These are phyloP conservation scores for Mrakiaceae sp. DNA, from an alignment of 1,284 basidiomycete species.

Conservation along the genomic window DNA sequence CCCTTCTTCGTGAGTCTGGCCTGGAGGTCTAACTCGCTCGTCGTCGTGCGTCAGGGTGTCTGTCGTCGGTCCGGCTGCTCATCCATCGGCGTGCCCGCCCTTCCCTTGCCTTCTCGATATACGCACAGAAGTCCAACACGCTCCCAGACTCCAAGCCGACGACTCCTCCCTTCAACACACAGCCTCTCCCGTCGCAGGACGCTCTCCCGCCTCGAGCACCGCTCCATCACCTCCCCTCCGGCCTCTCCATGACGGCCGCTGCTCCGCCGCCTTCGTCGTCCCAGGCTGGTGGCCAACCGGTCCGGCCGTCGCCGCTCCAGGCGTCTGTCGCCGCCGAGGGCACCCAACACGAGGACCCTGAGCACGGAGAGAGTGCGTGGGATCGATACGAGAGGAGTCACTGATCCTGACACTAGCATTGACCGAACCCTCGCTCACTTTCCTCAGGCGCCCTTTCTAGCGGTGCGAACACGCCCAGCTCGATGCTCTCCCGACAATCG, in stretches of 20 bases:
- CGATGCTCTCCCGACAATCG: background rate
- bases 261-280: background rate
- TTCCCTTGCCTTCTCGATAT: no score
- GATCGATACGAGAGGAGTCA: background rate
- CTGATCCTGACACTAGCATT: background rate
- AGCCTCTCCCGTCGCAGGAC: no score
- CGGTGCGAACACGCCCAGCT: background rate
- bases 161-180: no score
- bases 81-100: no score
- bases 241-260: conserved; percentile 11
- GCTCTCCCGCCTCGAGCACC: background rate
- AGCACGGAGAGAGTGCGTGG: no score
- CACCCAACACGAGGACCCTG: background rate
- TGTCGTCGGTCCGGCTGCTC: no score
- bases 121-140: no score
- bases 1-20: no score
- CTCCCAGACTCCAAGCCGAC: no score
- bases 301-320: no score
- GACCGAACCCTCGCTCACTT: background rate
- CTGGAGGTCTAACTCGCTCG: no score
- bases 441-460: background rate
- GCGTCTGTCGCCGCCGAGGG: background rate
- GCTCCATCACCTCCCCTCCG: conserved; percentile 6
- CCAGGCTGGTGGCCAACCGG: background rate
- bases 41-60: no score